Evolutionary conservation across 2,329 filamentous ascomycete species (phyloP).

Genomic region (Xylogone sp.): DNA sequence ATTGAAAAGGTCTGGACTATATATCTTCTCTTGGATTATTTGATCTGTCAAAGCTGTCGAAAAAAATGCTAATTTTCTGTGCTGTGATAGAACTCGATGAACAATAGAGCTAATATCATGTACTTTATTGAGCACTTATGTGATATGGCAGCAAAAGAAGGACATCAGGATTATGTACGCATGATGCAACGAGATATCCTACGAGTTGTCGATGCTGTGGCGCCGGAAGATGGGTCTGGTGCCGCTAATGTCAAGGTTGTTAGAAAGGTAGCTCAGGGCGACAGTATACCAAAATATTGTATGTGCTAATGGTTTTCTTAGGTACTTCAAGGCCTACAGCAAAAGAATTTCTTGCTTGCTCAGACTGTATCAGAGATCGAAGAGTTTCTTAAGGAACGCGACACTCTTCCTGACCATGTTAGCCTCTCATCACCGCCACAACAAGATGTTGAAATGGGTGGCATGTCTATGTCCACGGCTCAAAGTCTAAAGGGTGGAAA

Average conservation of each 20-base stretch:
- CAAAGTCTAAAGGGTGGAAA: neutral
- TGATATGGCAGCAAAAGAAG: slow-evolving; percentile 53
- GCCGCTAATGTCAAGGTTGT: slow-evolving; percentile 94
- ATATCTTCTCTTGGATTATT: neutral
- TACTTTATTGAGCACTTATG: slow-evolving; percentile 97
- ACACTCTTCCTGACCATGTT: slow-evolving; percentile 19
- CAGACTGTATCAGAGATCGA: slow-evolving; percentile 78
- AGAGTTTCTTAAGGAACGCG: slow-evolving; percentile 72
- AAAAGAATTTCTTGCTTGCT: slow-evolving; percentile 67
- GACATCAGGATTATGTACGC: slow-evolving; percentile 79
- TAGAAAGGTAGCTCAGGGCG: slow-evolving; percentile 66
- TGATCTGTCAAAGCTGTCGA: neutral
- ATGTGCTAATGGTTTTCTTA: slow-evolving; percentile 22
- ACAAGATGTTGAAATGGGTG: slow-evolving; percentile 18
- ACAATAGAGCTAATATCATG: slow-evolving; percentile 97
- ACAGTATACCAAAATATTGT: neutral
- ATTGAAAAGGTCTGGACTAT: slow-evolving; percentile 67
- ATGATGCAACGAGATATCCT: slow-evolving; percentile 96
- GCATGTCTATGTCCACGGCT: slow-evolving; percentile 9
- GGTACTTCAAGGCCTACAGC: slow-evolving; percentile 67
- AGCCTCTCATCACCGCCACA: slow-evolving; percentile 17
- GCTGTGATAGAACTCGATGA: slow-evolving; percentile 77
- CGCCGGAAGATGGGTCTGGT: slow-evolving; percentile 79
- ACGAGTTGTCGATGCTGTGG: slow-evolving; percentile 86
- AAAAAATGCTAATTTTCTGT: neutral